Evolutionary conservation across 2,329 filamentous ascomycete species (phyloP), one percentile per base, ranked within the genome.

Genomic region (Diplocarpon rosae): DNA sequence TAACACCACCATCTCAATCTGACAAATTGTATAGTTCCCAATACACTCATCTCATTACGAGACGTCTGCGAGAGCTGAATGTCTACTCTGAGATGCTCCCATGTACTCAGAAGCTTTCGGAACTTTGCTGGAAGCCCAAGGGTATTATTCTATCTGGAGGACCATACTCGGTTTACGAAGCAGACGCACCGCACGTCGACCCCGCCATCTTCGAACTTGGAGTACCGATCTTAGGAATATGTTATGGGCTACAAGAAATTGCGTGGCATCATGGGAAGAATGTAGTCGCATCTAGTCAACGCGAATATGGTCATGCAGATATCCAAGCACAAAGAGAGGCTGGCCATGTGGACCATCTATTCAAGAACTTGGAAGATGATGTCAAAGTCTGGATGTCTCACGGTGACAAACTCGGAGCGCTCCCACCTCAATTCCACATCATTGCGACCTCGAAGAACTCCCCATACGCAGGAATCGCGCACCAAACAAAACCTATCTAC

Each of bases 31-130:
- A 24, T 12, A 45, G 39, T 24, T 24, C 16, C 17, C 81, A 85
- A 65, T 83, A 80, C 59, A 80, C 77, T 33, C 83, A 88, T 63
- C 69, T 89, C n/a, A 60, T 60, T 30, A 57, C 58, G 8, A 42
- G 85, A 43, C 77, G 85, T 29, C 73, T 93, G 24, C 76, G 87
- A 55, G 78, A 83, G 56, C 74, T 93, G 65, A 83, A 82, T 68
- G 75, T 93, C 63, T 95, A 85, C 70, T 79, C 79, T 50, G 88
- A 95, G 69, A 83, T 94, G 80, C 77, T 93, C 35, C 85, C 85
- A 16, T 94, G 88, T 66, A 93, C 83, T 37, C 80, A 83, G 58
- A 90, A 90, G 69, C 66, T 93, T 16, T 69, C 76, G 6, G 85
- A 92, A 45, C 73, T 95, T 29, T 62, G 71, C 37, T 94, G 76